Base-by-base conservation (phyloP, 306 rosid genomes). In the Casuarina cunninghamiana region DNA sequence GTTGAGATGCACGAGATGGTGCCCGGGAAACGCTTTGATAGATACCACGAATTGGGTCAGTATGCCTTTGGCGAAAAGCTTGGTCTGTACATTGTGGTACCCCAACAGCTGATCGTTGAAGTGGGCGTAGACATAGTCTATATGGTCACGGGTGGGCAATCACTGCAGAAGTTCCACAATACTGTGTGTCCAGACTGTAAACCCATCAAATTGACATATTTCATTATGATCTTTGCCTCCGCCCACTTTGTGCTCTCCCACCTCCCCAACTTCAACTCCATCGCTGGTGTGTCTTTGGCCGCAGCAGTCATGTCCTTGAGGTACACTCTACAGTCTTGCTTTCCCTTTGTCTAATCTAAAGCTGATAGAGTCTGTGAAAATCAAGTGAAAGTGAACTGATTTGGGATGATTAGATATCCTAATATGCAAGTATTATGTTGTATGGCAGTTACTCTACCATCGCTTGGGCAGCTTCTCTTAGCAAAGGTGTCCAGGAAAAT, bases 371-470 rank as follows among this genome's bases (percentile, higher is more conserved):
- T 50, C 12, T 71, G 26, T 3, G 9, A 21, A 50, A 16, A 6
- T 11, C 5, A 37, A 13, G 71, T 43, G 62, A n/a, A 15, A 45
- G 32, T 46, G 48, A 15, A 38, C n/a, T 72, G 32, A 68, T 62
- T 1, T 35, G 2, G 6, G 4, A 10, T 43, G 11, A 5, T 10
- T 32, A 16, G 3, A 2, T 32, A 61, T 3, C 11, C 16, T 72
- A 72, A 12, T 55, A 2, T 41, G 75, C 51, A 49, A 53, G 53
- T 68, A 13, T 69, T 75, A 21, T 37, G 49, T 74, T 78, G 55
- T 42, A 16, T 46, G 80, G 72, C 89, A 94, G 98, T 76, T 95
- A 95, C 85, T 92, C 97, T 9, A 95, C 98, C 39, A 95, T 95
- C 54, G 90, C 97, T 9, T 95, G 98, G 98, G 86, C 67, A 13